These are phyloP conservation scores for Dictyophora rubrovolvata DNA, from an alignment of 768 basidiomycete genomes.

Conservation along the genomic window DNA sequence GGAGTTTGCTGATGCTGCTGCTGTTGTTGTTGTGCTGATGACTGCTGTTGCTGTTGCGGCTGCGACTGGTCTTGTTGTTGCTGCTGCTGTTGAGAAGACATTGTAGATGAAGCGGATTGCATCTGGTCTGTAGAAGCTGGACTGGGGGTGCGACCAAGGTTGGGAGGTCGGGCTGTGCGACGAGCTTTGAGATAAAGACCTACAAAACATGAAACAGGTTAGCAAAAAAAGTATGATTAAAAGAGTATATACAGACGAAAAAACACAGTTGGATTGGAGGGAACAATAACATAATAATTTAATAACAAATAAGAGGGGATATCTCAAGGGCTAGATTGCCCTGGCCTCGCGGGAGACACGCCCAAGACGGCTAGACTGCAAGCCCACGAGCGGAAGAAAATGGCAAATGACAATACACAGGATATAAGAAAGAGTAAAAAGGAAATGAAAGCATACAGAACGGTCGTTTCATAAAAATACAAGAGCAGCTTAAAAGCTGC, in stretches of 20 bases:
- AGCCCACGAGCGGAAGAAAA: background rate
- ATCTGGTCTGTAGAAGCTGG: constrained; percentile 25
- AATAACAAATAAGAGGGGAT: constrained; percentile 15
- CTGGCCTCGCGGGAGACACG: constrained; percentile 7
- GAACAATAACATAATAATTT: constrained; percentile 9
- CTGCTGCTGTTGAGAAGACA: constrained; percentile 17
- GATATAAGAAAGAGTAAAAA: background rate
- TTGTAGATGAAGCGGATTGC: constrained; percentile 14
- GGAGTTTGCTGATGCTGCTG: constrained; percentile 17
- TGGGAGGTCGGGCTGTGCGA: constrained; percentile 62
- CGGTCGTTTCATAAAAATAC: constrained; percentile 14
- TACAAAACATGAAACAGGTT: constrained; percentile 28
- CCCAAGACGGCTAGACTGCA: background rate
- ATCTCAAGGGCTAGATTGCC: constrained; percentile 20
- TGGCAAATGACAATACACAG: background rate
- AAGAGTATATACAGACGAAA: constrained; percentile 21
- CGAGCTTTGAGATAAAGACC: constrained; percentile 82
- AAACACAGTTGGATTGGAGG: background rate
- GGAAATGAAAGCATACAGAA: background rate
- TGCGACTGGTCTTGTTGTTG: constrained; percentile 18
- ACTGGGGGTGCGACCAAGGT: constrained; percentile 34
- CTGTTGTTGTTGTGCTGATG: constrained; percentile 21
- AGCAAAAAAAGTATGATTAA: constrained; percentile 25
- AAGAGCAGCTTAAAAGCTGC: constrained; percentile 19
- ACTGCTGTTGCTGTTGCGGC: constrained; percentile 20